These are phyloP conservation scores for Paramecium sonneborni DNA, from an alignment of 73 alveolate genomes.

Conservation along the genomic window DNA sequence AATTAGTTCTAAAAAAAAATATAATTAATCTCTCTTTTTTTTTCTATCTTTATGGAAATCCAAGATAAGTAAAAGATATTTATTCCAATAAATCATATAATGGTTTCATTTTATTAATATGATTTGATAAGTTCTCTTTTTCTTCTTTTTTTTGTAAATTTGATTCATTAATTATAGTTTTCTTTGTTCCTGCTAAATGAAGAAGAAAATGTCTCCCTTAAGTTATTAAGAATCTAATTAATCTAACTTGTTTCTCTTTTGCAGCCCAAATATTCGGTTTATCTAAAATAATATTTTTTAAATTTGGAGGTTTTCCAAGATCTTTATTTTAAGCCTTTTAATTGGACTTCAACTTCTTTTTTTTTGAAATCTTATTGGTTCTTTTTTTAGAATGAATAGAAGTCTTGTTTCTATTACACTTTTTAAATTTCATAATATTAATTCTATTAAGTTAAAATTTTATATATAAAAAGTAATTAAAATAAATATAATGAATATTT, in stretches of 20 bases:
- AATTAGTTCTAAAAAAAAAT: not conserved
- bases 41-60: not conserved
- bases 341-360: not conserved
- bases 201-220: not conserved
- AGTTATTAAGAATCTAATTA: not conserved
- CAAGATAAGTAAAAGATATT: not conserved
- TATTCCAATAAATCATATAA: not conserved
- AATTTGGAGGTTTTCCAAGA: not conserved
- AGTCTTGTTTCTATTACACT: not conserved
- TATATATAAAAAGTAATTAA: not conserved
- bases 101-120: not conserved
- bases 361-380: not conserved
- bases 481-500: not conserved
- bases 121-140: not conserved
- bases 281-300: not conserved
- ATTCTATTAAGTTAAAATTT: not conserved
- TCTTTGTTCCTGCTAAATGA: not conserved
- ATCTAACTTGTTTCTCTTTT: not conserved
- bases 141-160: not conserved
- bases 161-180: not conserved
- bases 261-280: slow-evolving; percentile 14
- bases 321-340: not conserved
- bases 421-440: not conserved
- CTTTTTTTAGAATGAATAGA: not conserved
- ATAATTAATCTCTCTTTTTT: not conserved